Base-by-base conservation (phyloP, 495 filamentous ascomycete genomes). In the Xylaria intraflava region DNA sequence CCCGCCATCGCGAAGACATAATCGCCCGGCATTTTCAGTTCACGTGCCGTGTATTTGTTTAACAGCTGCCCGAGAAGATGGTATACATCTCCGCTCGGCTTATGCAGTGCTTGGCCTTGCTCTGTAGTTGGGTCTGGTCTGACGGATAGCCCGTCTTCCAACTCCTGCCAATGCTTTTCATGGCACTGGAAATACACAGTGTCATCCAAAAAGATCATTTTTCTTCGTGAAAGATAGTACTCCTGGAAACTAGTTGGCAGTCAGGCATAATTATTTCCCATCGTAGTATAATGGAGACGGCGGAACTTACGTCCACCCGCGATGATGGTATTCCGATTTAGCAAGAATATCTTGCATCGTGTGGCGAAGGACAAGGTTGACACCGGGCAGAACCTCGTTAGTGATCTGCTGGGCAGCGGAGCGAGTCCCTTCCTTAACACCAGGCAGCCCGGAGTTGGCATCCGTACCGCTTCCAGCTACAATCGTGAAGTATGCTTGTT, bases 181-280 rank as follows among this genome's bases (percentile, higher is more conserved):
- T 55, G 55, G 30, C 69, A 72, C 23, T 61, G 29, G 45, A 59
- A 72, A 22, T 61, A 64, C 1, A 68, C 49, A 24, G 62, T 56
- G 4, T 51, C 51, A 14, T 58, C 61, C 2, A 62, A 64, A 45
- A 72, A 70, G 20, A 66, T 45, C 6, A 72, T 46, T 2, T 61
- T 46, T 4, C 69, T 51, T 17, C 52, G 53, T 16, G 70, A 70
- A 6, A 72, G 47, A 4, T 69, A 44, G 6, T 64, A 57, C 39
- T 71, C 70, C 51, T 73, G 68, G 42, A 66, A 71, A 5, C 57
- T 59, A 7, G 45, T 26, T 22, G 17, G 1, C 11, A 8, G 22
- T 56, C 30, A 56, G 53, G n/a, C 10, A 14, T 39, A 65, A n/a
- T n/a, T n/a, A n/a, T 35, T 11, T 22, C 49, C 19, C 19, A 3